Base-by-base conservation (phyloP, 2,329 filamentous ascomycete genomes). In the Neonectria neomacrospora region DNA sequence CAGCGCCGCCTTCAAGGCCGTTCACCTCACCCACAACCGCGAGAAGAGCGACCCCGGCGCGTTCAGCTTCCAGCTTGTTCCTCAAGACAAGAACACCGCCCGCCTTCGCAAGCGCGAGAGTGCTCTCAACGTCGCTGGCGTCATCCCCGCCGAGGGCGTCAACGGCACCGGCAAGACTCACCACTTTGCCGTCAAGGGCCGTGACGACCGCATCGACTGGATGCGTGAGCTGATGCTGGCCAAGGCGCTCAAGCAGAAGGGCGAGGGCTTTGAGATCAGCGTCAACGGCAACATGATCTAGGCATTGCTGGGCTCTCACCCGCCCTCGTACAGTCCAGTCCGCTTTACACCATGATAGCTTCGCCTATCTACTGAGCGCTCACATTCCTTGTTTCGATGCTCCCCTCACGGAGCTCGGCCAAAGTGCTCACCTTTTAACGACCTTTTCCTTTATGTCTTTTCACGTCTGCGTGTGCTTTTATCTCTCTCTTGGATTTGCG, bases 171-270 rank as follows among this genome's bases (percentile, higher is more conserved):
- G 88, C 72, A 97, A 97, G 85, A 91, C 92, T 47, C 95, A 98
- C 75, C 93, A 98, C 77, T 98, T 98, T 76, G 93, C 95, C 0
- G 95, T 97, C 71, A 63, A 58, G 42, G 88, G 85, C 72, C 87
- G 94, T 14, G 93, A 97, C 75, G 92, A 97, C 76, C 87, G 95
- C 65, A 97, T 98, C 73, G 95, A 97, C 77, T 99, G 96, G 96
- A 96, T 96, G 93, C 86, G 93, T 58, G 93, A 96, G 84, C 82
- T 96, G 65, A 96, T 96, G 93, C 87, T 96, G 48, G 93, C 93
- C 57, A 96, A 96, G 82, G 93, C 93, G 18, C 82, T 93, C 76
- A 92, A 90, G 82, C 91, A 93, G 79, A 96, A 94, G 85, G 89
- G 88, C 50, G 90, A 93, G 71, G 93, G 93, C 18, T 95, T 91